Base-by-base conservation (phyloP, 1,284 basidiomycete genomes). In the Coriolopsis trogii region DNA sequence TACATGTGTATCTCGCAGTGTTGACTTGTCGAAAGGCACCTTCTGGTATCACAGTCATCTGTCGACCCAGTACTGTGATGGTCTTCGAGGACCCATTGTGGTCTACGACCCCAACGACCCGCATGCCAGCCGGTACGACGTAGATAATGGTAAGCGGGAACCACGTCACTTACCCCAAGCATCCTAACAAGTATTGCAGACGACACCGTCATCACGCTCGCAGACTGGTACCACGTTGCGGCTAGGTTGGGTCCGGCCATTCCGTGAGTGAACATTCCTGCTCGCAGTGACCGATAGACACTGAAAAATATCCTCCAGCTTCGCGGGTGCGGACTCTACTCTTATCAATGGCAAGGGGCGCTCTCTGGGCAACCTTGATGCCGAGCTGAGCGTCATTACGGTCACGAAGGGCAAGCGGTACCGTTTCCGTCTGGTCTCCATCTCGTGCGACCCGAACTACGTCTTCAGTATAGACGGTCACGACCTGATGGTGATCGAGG, bases 311-410 rank as follows among this genome's bases (percentile, higher is more conserved):
- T 8, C 25, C 13, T 30, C 4, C 31, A 58, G 52, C n/a, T 20
- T 16, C 16, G 38, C n/a, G n/a, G n/a, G 48, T 25, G 44, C 45
- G 5, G 49, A 63, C 25, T 24, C 75, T 0, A 80, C 77, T 2
- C 61, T 84, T 9, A 79, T 86, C 62, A 85, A 85, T 46, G 76
- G 77, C 7, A 63, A 66, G 23, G 78, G 78, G 5, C 65, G 70
- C 16, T 68, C 55, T 30, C n/a, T 31, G 1, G 9, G 4, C 3
- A 55, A 43, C 13, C 52, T 63, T 1, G 45, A 53, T 5, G 58
- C 62, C 9, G 49, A 62, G 1, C 54, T 73, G n/a, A 58, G 69
- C 2, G 67, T 73, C 4, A 60, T 75, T 44, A 63, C 54, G n/a
- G 70, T 71, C 15, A 39, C 41, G 7, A 26, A 33, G 1, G 56